Conservation (phyloP, 495 filamentous ascomycete genomes). For the Aspergillus sclerotiicarbonarius region DNA sequence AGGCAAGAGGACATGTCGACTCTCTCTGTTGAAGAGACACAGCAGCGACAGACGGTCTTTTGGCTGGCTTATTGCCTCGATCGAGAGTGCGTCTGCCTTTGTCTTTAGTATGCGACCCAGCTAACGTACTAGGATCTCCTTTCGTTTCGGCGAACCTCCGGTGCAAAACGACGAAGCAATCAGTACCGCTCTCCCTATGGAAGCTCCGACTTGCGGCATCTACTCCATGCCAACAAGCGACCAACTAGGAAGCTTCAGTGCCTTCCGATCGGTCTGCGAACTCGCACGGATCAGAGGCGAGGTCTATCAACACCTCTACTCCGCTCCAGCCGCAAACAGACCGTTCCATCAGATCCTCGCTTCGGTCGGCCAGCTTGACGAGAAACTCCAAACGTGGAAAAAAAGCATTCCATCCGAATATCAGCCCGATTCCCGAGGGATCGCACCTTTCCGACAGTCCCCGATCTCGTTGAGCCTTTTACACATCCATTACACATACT, state of each 20-base stretch:
- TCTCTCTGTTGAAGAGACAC: constrained; percentile 6
- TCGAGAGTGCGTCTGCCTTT: constrained; percentile 15
- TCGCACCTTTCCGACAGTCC: background rate
- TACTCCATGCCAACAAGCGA: constrained; percentile 9
- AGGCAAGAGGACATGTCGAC: background rate
- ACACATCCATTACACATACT: constrained; percentile 18
- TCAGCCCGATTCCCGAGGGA: constrained; percentile 9
- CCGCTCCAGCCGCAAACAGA: constrained; percentile 12
- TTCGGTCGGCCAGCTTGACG: constrained; percentile 13
- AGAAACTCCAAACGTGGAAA: constrained; percentile 21
- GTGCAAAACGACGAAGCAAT: constrained; percentile 19
- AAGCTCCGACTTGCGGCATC: background rate
- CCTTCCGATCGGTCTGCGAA: constrained; percentile 15
- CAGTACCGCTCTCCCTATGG: constrained; percentile 9
- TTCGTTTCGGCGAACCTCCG: constrained; percentile 18
- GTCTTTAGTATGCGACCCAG: background rate
- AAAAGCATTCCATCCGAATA: constrained; percentile 15
- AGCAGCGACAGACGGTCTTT: constrained; percentile 16
- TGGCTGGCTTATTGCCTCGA: constrained; percentile 24
- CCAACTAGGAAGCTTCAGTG: constrained; percentile 9
- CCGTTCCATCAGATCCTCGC: constrained; percentile 14
- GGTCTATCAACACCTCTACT: constrained; percentile 18
- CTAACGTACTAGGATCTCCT: constrained; percentile 18
- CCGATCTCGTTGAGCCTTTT: constrained; percentile 11
- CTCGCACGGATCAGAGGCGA: constrained; percentile 20